A percentile compares a stretch with the other conserved stretches of the same genome.
These are phyloP conservation scores for Pneumocystis jirovecii DNA, from an alignment of 1,139 yeast species.

Conservation along the genomic window DNA sequence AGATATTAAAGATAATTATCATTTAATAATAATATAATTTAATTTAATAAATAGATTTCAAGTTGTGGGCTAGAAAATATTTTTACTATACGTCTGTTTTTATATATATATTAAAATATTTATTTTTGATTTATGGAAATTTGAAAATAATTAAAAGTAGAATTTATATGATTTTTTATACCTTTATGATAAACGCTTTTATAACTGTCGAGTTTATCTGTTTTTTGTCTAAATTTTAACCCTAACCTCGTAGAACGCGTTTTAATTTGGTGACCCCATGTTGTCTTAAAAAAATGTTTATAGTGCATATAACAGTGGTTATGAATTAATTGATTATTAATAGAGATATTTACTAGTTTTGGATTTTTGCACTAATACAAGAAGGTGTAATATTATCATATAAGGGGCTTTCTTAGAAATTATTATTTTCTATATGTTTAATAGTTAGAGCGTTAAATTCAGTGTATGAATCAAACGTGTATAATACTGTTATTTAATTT, in stretches of 20 bases:
- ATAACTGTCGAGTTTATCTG: not conserved
- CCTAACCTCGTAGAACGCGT: not conserved
- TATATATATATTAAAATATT: no score
- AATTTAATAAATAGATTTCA: not conserved
- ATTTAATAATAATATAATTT: not conserved
- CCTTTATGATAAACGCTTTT: not conserved
- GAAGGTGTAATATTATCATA: not conserved
- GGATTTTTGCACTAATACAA: not conserved
- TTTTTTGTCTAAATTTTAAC: not conserved
- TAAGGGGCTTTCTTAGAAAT: not conserved
- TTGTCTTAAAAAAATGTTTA: not conserved
- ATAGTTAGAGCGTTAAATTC: not conserved
- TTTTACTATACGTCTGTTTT: not conserved
- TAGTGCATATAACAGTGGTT: not conserved
- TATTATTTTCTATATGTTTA: not conserved
- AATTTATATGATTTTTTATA: not conserved
- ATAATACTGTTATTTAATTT: not conserved
- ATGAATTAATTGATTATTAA: not conserved
- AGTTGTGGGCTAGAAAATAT: not conserved
- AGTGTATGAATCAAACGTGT: not conserved
- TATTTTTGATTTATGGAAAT: not conserved
- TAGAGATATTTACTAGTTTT: not conserved
- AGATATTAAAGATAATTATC: not conserved
- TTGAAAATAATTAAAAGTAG: not conserved
- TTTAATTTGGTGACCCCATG: not conserved